Percentiles rank a stretch among this genome's conserved stretches.
phyloP scores from a whole-genome alignment of 345 rosid species.

The Populus pruinosa region DNA sequence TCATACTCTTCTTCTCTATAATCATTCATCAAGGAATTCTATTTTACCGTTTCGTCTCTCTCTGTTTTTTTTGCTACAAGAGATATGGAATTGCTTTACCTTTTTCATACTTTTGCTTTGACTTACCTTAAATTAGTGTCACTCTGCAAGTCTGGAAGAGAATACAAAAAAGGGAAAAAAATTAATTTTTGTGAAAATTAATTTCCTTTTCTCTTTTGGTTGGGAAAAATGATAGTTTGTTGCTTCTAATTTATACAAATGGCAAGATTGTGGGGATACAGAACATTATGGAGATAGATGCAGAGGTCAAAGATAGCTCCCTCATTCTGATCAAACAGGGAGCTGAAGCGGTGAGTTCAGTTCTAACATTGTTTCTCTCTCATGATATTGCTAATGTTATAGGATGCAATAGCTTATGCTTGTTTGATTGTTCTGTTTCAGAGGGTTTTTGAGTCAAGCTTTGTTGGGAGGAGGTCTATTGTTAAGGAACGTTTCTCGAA shows the following conservation, averaged over 20 bases:
- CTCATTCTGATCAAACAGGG: constrained; percentile 30
- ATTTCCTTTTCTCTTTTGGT: not conserved
- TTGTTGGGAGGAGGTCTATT: constrained; percentile 68
- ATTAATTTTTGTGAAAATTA: not conserved
- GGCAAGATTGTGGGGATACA: not conserved
- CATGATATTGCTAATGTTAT: too few species aligned
- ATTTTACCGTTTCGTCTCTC: not conserved
- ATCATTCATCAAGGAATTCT: not conserved
- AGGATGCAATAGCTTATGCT: not conserved
- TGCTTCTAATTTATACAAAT: not conserved
- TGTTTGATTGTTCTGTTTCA: constrained; percentile 21
- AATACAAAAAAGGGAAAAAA: not conserved
- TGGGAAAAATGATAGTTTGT: not conserved
- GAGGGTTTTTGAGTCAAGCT: constrained; percentile 78
- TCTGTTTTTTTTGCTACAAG: not conserved
- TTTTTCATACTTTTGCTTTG: not conserved
- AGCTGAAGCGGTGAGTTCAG: constrained; percentile 30
- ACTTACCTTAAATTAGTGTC: not conserved
- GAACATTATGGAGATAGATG: constrained; percentile 12
- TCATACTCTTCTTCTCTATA: not conserved
- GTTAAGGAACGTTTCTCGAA: constrained; percentile 92
- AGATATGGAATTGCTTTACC: not conserved
- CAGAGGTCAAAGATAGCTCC: constrained; percentile 14
- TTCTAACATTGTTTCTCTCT: not conserved
- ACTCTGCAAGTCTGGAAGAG: not conserved